Conservation (phyloP, 345 rosid species). For the Sapria himalayana region DNA sequence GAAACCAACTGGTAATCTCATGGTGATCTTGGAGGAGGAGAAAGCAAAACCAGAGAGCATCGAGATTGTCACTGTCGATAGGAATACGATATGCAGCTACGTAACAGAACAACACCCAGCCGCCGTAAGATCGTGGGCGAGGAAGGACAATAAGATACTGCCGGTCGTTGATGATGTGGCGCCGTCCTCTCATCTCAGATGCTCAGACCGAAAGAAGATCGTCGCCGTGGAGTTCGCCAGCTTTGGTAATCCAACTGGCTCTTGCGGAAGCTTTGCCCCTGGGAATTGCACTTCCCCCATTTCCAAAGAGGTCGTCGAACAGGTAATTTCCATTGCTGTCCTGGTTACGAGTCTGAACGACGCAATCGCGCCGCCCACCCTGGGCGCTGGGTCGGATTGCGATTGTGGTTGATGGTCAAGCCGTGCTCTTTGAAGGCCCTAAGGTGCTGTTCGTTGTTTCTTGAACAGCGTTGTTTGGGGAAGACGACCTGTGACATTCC, state of each 20-base stretch:
- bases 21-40: slow-evolving; percentile 51
- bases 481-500: slow-evolving; percentile 34
- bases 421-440: not conserved
- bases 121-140: slow-evolving; percentile 29
- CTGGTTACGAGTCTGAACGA: too few relatives aligned
- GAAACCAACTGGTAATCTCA: slow-evolving; percentile 35
- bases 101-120: slow-evolving; percentile 44
- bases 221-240: slow-evolving; percentile 53
- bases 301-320: slow-evolving; percentile 38
- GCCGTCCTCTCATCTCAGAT: slow-evolving; percentile 30
- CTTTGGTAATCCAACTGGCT: slow-evolving; percentile 55
- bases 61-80: slow-evolving; percentile 25
- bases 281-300: slow-evolving; percentile 39
- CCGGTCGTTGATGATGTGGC: slow-evolving; percentile 18
- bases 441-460: not conserved
- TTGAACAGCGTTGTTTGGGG: slow-evolving; percentile 40
- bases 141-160: slow-evolving; percentile 15
- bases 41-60: slow-evolving; percentile 31
- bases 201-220: slow-evolving; percentile 28
- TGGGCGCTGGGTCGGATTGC: too few relatives aligned
- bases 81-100: slow-evolving; percentile 60
- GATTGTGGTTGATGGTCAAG: too few relatives aligned
- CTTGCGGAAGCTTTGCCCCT: slow-evolving; percentile 28
- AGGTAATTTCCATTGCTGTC: slow-evolving; percentile 12
- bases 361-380: too few relatives aligned